Base-by-base conservation (phyloP, 1,139 yeast species). In the Yamadazyma songkhlaensis region DNA sequence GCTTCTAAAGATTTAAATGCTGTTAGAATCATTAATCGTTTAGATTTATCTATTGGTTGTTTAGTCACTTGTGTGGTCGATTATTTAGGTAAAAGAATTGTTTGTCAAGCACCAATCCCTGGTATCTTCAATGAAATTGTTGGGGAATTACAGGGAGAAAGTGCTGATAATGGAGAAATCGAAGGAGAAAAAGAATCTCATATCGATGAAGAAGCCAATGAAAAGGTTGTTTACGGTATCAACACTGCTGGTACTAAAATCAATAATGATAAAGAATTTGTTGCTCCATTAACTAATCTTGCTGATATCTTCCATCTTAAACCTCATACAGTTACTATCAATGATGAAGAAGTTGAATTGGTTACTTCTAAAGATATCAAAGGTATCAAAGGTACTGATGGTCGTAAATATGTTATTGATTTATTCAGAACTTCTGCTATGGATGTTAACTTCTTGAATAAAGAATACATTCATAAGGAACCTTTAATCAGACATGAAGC, bases 51-150 rank as follows among this genome's bases (percentile, higher is more conserved):
- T 12, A 67, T 89, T 36, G 77, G 79, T 51, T 81, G 84, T 39
- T 69, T 90, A 44, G 79, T 87, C 48, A 86, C 97, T 6, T 75
- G 90, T 32, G 75, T 90, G 43, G 88, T 92, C 40, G 97, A 92
- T 60, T 90, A 78, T 62, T 79, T 85, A 59, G 98, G 98, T 44
- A 83, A 79, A 52, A 77, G 97, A 59, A 70, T 90, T 30, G 75
- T 90, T 31, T 89, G 95, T 57, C 98, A 92, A 67, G 87, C 96
- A 11, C 96, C 97, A 17, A 95, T 92, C 35, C 98, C 98, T n/a
- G 98, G 98, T 44, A 79, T 90, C 44, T 84, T 90, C 63, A 72
- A 77, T 40, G 75, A 74, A 39, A 49, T 49, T 8, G 62, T 34
- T 50, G 64, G 28, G 50, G 28, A 23, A 9, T 17, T 22, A 10